Evolutionary conservation across 1,139 yeast species (phyloP).

Genomic region (Scheffersomyces parashehatae): DNA sequence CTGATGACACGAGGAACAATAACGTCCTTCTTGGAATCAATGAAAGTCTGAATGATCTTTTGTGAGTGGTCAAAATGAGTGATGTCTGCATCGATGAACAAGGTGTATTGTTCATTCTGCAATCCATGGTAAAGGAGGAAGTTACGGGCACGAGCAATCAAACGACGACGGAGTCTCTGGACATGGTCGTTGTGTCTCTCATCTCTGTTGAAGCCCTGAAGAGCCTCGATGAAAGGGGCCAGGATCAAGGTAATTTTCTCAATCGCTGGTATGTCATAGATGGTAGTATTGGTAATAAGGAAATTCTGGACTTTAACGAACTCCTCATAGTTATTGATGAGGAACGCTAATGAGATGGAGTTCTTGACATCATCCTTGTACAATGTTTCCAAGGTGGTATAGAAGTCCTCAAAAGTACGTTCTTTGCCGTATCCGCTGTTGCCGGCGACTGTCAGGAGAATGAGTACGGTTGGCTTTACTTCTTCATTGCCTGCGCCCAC

Average conservation of each 20-base stretch:
- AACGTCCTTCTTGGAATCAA: constrained; percentile 37
- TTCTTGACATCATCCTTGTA: constrained; percentile 14
- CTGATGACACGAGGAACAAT: constrained; percentile 40
- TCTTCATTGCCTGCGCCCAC: background rate
- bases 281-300: constrained; percentile 12
- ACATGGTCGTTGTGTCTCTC: constrained; percentile 31
- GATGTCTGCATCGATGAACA: constrained; percentile 51
- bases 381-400: constrained; percentile 20
- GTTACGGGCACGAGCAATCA: constrained; percentile 37
- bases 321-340: constrained; percentile 27
- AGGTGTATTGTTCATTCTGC: constrained; percentile 32
- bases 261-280: constrained; percentile 6
- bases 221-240: constrained; percentile 35
- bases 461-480: constrained; percentile 2
- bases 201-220: constrained; percentile 19
- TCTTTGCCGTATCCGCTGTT: constrained; percentile 29
- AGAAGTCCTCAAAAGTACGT: constrained; percentile 23
- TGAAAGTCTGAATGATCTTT: constrained; percentile 28
- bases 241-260: constrained; percentile 25
- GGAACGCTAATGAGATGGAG: constrained; percentile 28
- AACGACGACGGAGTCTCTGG: constrained; percentile 34
- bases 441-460: constrained; percentile 24
- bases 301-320: constrained; percentile 18
- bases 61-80: constrained; percentile 25
- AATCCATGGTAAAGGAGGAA: constrained; percentile 31